These are phyloP conservation scores for Leptographium procerum DNA, from an alignment of 2,329 filamentous ascomycete species.

Conservation along the genomic window DNA sequence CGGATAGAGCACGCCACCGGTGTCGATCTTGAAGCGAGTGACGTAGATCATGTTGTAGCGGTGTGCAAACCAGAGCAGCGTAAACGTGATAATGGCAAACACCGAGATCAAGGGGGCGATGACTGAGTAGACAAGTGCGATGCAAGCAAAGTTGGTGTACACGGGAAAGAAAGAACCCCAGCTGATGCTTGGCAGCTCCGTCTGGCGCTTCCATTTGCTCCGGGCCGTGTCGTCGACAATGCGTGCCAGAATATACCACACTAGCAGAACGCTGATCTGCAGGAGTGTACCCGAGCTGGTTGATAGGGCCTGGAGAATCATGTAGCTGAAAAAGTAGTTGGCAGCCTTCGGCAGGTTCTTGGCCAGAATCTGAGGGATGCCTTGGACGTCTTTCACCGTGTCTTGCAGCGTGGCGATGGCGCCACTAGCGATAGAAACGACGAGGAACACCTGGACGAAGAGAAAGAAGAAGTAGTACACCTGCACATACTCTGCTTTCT, in stretches of 20 bases:
- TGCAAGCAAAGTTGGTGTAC: constrained; percentile 93
- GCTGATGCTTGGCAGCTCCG: constrained; percentile 60
- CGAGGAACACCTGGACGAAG: constrained; percentile 88
- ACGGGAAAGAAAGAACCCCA: constrained; percentile 95
- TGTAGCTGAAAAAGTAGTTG: constrained; percentile 98
- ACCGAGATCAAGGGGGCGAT: constrained; percentile 83
- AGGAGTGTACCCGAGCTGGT: constrained; percentile 82
- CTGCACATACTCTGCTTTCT: constrained; percentile 74
- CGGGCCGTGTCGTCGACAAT: constrained; percentile 72
- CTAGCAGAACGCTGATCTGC: constrained; percentile 66
- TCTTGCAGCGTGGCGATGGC: constrained; percentile 52
- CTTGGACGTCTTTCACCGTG: constrained; percentile 44
- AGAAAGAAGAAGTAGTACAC: constrained; percentile 88
- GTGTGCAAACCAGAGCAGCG: constrained; percentile 85
- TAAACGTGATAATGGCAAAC: constrained; percentile 88
- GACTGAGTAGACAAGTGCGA: constrained; percentile 78
- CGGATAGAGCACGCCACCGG: constrained; percentile 84
- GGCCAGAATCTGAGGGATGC: constrained; percentile 62
- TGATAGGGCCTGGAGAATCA: constrained; percentile 86
- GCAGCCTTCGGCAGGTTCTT: constrained; percentile 71
- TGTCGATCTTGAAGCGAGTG: constrained; percentile 79
- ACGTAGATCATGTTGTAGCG: constrained; percentile 97
- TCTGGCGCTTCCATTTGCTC: constrained; percentile 79
- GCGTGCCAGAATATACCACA: constrained; percentile 73
- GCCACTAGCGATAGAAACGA: constrained; percentile 73